Conservation (phyloP, 768 basidiomycete genomes). For the Xanthoconium purpureum region DNA sequence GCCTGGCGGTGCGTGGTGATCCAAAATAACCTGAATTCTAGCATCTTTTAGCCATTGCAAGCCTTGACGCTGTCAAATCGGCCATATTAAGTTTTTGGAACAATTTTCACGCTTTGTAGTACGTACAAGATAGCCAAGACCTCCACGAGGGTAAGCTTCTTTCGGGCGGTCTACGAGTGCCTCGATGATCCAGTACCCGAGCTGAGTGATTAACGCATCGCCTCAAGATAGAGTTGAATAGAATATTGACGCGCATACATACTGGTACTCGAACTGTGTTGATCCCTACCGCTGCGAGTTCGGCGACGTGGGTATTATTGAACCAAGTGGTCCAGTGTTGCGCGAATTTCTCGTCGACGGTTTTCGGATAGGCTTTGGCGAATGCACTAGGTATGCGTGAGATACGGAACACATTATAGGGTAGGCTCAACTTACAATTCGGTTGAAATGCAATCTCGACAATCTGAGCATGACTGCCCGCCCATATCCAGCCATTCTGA, state of each 20-base stretch:
- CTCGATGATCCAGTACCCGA: conserved; percentile 84
- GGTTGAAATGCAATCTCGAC: conserved; percentile 58
- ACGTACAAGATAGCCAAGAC: conserved; percentile 60
- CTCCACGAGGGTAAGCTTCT: conserved; percentile 70
- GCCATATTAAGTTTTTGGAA: not conserved
- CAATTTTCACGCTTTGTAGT: not conserved
- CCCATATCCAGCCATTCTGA: conserved; percentile 75
- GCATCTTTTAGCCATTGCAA: conserved; percentile 56
- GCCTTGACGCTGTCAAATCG: conserved; percentile 52
- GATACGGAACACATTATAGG: not conserved
- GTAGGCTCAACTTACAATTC: conserved; percentile 52
- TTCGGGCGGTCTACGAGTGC: conserved; percentile 56
- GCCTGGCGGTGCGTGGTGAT: conserved; percentile 71
- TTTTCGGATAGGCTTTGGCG: conserved; percentile 55
- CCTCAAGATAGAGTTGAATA: not conserved
- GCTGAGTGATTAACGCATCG: conserved; percentile 36
- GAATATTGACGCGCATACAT: conserved; percentile 16
- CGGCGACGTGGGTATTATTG: conserved; percentile 54
- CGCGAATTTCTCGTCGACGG: conserved; percentile 56
- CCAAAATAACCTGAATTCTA: conserved; percentile 64
- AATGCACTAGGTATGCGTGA: conserved; percentile 44
- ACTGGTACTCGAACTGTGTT: conserved; percentile 80
- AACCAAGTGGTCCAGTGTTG: conserved; percentile 78
- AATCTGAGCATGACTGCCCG: conserved; percentile 57
- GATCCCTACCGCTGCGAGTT: conserved; percentile 53